phyloP scores from a whole-genome alignment of 2,329 filamentous ascomycete species.

The Fusarium cicatricum region DNA sequence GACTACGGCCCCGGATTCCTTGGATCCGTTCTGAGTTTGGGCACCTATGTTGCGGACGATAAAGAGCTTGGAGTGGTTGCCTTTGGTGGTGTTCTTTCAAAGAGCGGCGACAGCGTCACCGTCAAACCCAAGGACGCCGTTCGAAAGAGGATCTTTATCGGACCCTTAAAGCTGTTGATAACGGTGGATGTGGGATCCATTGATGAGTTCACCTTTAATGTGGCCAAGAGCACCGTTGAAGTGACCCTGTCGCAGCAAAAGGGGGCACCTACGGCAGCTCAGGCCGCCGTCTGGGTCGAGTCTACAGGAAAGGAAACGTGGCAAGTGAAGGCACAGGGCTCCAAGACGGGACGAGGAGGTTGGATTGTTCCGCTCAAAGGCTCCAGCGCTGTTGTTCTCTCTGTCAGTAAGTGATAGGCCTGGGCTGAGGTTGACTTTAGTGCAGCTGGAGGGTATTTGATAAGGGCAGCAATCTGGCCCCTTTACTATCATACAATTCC shows the following conservation, averaged over 20 bases:
- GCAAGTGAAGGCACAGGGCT: conserved; percentile 6
- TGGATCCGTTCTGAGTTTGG: conserved; percentile 58
- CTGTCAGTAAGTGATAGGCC: not conserved
- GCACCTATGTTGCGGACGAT: conserved; percentile 59
- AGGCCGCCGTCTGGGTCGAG: conserved; percentile 49
- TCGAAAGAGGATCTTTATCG: conserved; percentile 58
- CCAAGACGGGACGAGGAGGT: conserved; percentile 29
- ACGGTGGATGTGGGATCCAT: conserved; percentile 55
- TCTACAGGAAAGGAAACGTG: conserved; percentile 31
- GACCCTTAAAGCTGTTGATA: conserved; percentile 52
- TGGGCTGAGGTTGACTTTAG: too few relatives aligned
- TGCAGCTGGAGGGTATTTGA: too few relatives aligned
- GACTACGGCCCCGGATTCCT: conserved; percentile 66
- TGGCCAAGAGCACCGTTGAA: not conserved
- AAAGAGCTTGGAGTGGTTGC: conserved; percentile 55
- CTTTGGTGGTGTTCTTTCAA: conserved; percentile 56
- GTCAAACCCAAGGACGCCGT: conserved; percentile 57
- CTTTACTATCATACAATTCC: too few relatives aligned
- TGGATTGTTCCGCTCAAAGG: conserved; percentile 20
- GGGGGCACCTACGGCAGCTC: conserved; percentile 38
- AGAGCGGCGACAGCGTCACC: conserved; percentile 34
- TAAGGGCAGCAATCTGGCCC: too few relatives aligned
- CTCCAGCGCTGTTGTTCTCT: not conserved
- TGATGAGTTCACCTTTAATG: conserved; percentile 46
- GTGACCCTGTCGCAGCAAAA: conserved; percentile 45